Evolutionary conservation across 805 yeast species (phyloP).

Genomic region (Wickerhamiella domercqiae): DNA sequence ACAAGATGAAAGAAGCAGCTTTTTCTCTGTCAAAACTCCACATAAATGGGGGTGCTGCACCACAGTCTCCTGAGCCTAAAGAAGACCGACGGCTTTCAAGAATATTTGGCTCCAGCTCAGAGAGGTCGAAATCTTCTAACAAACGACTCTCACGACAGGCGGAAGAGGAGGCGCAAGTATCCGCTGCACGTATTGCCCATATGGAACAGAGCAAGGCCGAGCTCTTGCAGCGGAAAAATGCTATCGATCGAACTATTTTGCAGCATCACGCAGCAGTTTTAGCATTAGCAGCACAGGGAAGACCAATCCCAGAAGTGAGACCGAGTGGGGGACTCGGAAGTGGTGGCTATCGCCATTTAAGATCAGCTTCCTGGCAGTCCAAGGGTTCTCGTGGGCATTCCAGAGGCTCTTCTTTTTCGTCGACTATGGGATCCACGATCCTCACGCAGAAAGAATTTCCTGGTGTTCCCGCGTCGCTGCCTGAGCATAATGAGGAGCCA

Average conservation of each 20-base stretch:
- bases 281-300: slow-evolving; percentile 10
- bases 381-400: neutral
- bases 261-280: slow-evolving; percentile 19
- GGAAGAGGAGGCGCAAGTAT: slow-evolving; percentile 15
- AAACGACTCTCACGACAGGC: slow-evolving; percentile 17
- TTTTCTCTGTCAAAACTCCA: slow-evolving; percentile 13
- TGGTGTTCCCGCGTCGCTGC: neutral
- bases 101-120: neutral
- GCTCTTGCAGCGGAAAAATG: slow-evolving; percentile 6
- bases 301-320: slow-evolving; percentile 6
- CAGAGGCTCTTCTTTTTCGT: neutral
- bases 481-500: neutral
- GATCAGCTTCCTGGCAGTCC: neutral
- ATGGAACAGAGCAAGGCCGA: slow-evolving; percentile 9
- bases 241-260: slow-evolving; percentile 10
- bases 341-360: neutral
- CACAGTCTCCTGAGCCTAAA: neutral
- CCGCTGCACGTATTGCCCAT: slow-evolving; percentile 10
- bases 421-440: neutral
- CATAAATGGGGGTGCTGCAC: slow-evolving; percentile 1
- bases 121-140: slow-evolving; percentile 4
- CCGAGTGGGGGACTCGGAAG: neutral
- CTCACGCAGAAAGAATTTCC: neutral
- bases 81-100: neutral
- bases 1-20: slow-evolving; percentile 20